Evolutionary conservation across 192 early-diverging fungal genomes (phyloP).

Genomic region (Linnemannia schmuckeri): DNA sequence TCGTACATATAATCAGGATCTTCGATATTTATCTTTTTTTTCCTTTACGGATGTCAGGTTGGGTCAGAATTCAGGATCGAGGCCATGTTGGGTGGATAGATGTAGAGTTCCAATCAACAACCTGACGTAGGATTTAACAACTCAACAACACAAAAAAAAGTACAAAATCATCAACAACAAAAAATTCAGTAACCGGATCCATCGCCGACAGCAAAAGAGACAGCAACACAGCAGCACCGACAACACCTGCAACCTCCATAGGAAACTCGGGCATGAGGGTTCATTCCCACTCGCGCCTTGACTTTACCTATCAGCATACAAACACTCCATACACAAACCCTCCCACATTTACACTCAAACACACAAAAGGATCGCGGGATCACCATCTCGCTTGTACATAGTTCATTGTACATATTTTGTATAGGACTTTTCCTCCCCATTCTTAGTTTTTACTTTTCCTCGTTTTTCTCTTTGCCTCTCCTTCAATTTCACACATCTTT

Average conservation of each 20-base stretch:
- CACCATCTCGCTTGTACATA: slow-evolving; percentile 6
- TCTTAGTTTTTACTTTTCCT: neutral
- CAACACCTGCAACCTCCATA: neutral
- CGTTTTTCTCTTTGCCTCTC: neutral
- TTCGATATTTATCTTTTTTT: neutral
- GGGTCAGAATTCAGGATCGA: neutral
- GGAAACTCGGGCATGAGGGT: too few species aligned
- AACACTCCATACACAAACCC: neutral
- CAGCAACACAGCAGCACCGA: neutral
- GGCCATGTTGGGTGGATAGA: neutral
- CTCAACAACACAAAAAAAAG: neutral
- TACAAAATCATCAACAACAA: neutral
- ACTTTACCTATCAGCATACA: neutral
- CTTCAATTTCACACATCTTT: neutral
- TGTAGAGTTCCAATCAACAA: neutral
- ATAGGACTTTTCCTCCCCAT: neutral
- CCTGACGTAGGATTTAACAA: neutral
- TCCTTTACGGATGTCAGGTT: neutral
- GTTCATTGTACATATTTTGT: slow-evolving; percentile 1
- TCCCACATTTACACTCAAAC: neutral
- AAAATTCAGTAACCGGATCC: neutral
- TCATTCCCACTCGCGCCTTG: neutral
- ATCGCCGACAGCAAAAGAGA: neutral
- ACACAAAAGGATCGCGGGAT: slow-evolving; percentile 3
- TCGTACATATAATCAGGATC: slow-evolving; percentile 7